Percentiles rank a stretch among this genome's conserved stretches.
These are phyloP conservation scores for Suillus weaverae DNA, from an alignment of 768 basidiomycete genomes.

Conservation along the genomic window DNA sequence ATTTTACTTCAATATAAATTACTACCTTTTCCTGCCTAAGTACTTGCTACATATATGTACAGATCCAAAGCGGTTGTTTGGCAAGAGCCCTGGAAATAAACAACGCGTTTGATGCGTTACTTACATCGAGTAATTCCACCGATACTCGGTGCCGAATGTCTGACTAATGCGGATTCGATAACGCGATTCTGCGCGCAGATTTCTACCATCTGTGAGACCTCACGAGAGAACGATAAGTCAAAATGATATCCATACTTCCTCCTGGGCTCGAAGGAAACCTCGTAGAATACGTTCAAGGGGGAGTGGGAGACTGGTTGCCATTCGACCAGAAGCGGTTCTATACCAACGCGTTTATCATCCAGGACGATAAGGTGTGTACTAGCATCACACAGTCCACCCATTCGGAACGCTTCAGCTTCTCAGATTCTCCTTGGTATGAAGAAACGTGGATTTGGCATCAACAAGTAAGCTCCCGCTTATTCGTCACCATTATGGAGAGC, in stretches of 20 bases:
- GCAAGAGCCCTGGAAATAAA: conserved; percentile 2
- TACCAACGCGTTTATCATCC: conserved; percentile 70
- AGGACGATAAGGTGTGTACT: conserved; percentile 46
- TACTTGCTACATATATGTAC: neutral
- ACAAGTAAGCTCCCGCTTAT: conserved; percentile 41
- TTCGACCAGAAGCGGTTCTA: conserved; percentile 47
- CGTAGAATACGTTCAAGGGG: conserved; percentile 39
- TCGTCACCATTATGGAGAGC: neutral
- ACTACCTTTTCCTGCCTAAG: no score
- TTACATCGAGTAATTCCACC: neutral
- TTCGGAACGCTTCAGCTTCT: conserved; percentile 39
- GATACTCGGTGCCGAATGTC: neutral
- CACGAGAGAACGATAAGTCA: neutral
- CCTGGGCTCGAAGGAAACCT: conserved; percentile 44
- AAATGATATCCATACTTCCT: conserved; percentile 27
- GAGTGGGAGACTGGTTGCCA: conserved; percentile 48
- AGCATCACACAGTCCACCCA: neutral
- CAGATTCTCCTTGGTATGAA: conserved; percentile 77
- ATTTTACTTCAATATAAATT: neutral
- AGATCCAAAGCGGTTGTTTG: neutral
- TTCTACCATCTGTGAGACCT: neutral
- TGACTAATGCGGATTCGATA: neutral
- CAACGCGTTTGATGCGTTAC: neutral
- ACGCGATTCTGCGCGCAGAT: neutral
- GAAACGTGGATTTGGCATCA: conserved; percentile 73